phyloP scores from a whole-genome alignment of 306 rosid genomes.

The Glycine latifolia region DNA sequence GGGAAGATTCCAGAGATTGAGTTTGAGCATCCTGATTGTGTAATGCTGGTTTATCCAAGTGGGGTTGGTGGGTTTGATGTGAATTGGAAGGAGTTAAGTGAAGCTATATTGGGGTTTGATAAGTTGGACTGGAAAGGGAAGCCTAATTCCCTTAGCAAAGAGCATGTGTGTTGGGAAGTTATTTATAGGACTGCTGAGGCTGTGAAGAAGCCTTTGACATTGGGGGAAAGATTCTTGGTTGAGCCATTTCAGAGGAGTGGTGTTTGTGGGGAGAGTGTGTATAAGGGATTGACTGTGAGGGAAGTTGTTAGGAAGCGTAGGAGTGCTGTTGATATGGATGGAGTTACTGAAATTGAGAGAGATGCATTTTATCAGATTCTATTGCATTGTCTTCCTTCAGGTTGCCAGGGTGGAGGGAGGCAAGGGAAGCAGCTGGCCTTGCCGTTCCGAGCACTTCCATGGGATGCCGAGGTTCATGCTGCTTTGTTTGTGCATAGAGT shows the following conservation, averaged over 20 bases:
- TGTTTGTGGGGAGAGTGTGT: conserved; percentile 52
- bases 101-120: conserved; percentile 57
- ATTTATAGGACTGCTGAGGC: conserved; percentile 80
- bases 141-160: conserved; percentile 81
- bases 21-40: conserved; percentile 96
- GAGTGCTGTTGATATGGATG: conserved; percentile 97
- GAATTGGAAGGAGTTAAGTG: conserved; percentile 66
- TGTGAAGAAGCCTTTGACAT: conserved; percentile 69
- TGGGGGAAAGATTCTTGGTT: conserved; percentile 45
- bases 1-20: conserved; percentile 84
- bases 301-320: conserved; percentile 87
- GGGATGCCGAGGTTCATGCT: conserved; percentile 96
- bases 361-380: conserved; percentile 83
- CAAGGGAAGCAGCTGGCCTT: conserved; percentile 65
- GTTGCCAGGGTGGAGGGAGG: conserved; percentile 58
- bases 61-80: conserved; percentile 61
- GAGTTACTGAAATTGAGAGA: conserved; percentile 67
- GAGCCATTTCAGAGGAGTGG: conserved; percentile 77
- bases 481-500: conserved; percentile 94
- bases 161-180: conserved; percentile 91
- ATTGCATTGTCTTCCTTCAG: conserved; percentile 93
- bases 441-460: conserved; percentile 77
- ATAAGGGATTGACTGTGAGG: conserved; percentile 69
- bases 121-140: conserved; percentile 83
- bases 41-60: conserved; percentile 73